Conservation (phyloP, 1,284 basidiomycete genomes). For the Papiliotrema laurentii region DNA sequence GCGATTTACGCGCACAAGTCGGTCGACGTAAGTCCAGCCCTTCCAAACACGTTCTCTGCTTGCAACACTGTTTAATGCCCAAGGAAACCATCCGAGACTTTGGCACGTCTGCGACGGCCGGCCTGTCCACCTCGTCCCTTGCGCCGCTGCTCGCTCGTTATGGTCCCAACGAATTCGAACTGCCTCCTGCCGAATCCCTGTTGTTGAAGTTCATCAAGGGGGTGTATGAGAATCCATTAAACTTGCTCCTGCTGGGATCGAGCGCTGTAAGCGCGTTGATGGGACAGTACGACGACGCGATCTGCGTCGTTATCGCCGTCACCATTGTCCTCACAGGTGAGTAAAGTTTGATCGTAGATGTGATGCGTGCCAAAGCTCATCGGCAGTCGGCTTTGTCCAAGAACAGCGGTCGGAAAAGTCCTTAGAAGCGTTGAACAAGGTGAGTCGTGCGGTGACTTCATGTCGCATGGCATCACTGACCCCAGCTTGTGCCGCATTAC, state of each 20-base stretch:
- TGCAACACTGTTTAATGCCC: not conserved
- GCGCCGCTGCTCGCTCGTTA: slow-evolving; percentile 63
- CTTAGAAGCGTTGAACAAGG: slow-evolving; percentile 86
- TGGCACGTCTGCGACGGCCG: slow-evolving; percentile 61
- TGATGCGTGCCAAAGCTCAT: not conserved
- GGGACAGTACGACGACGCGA: slow-evolving; percentile 90
- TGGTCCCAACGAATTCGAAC: slow-evolving; percentile 92
- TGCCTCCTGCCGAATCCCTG: slow-evolving; percentile 73
- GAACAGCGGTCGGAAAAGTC: slow-evolving; percentile 93
- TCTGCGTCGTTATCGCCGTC: slow-evolving; percentile 90
- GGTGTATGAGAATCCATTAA: slow-evolving; percentile 89
- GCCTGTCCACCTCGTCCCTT: slow-evolving; percentile 63
- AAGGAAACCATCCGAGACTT: slow-evolving; percentile 47
- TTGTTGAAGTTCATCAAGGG: slow-evolving; percentile 79
- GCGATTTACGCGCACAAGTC: slow-evolving; percentile 42
- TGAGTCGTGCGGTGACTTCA: slow-evolving; percentile 6
- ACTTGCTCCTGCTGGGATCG: slow-evolving; percentile 81
- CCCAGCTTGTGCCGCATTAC: slow-evolving; percentile 80
- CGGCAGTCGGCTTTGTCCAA: slow-evolving; percentile 86
- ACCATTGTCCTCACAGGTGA: slow-evolving; percentile 85
- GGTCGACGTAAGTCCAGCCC: slow-evolving; percentile 35
- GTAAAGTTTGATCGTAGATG: slow-evolving; percentile 20
- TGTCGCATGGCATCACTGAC: slow-evolving; percentile 4
- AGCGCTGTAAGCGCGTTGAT: slow-evolving; percentile 81
- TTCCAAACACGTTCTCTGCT: too few relatives aligned